Conservation (phyloP, 2,329 filamentous ascomycete species). For the Aspergillus piperis region DNA sequence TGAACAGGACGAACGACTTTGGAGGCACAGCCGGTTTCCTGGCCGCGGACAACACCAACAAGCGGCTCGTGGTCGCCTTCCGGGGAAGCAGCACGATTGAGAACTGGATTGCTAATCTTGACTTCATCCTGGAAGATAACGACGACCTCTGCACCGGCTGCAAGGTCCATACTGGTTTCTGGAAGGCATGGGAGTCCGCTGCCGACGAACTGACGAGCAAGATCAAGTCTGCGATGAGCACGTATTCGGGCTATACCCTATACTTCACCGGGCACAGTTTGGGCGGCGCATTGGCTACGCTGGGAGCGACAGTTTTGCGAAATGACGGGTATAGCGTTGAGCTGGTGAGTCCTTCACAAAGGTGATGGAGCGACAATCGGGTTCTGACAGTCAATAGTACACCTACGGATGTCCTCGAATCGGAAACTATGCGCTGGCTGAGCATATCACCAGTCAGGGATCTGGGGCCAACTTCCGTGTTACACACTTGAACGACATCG, state of each 20-base stretch:
- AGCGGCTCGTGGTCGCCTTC: constrained; percentile 39
- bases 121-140: constrained; percentile 27
- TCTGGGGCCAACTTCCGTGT: constrained; percentile 34
- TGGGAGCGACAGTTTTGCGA: constrained; percentile 51
- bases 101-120: constrained; percentile 38
- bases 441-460: constrained; percentile 41
- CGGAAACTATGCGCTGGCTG: constrained; percentile 41
- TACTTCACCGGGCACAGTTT: constrained; percentile 54
- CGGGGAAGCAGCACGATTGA: constrained; percentile 34
- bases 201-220: constrained; percentile 41
- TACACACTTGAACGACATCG: constrained; percentile 42
- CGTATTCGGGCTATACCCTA: constrained; percentile 46
- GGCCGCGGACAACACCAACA: constrained; percentile 48
- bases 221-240: constrained; percentile 31
- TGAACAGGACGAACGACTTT: constrained; percentile 23
- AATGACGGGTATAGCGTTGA: constrained; percentile 43
- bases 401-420: constrained; percentile 47
- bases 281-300: constrained; percentile 53
- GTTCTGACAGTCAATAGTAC: constrained; percentile 33
- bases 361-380: not conserved
- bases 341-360: constrained; percentile 40
- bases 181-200: constrained; percentile 45
- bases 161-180: constrained; percentile 50
- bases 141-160: constrained; percentile 50
- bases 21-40: constrained; percentile 52